Evolutionary conservation across 2,329 filamentous ascomycete species (phyloP).

Genomic region (Capronia coronata): DNA sequence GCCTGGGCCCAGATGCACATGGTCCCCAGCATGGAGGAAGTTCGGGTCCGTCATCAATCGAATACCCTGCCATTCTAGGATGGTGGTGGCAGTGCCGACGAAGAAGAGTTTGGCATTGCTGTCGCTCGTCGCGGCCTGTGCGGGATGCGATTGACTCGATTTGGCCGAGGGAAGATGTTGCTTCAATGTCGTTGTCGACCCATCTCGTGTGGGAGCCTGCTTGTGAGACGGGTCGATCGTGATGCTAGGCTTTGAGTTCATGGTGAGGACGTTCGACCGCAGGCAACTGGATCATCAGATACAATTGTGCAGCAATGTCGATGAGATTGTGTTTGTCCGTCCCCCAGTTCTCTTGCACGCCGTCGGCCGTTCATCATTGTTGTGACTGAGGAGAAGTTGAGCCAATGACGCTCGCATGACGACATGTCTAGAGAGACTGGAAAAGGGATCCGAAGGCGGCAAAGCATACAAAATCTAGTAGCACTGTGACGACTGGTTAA

Average conservation of each 20-base stretch:
- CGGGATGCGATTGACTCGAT: conserved; percentile 37
- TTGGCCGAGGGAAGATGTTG: conserved; percentile 40
- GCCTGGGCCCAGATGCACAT: conserved; percentile 60
- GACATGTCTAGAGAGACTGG: conserved; percentile 4
- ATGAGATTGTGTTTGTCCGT: background rate
- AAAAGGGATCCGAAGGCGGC: too few relatives aligned
- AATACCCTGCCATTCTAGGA: conserved; percentile 39
- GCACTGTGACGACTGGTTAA: too few relatives aligned
- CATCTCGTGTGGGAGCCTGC: conserved; percentile 38
- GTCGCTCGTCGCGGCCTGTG: conserved; percentile 13
- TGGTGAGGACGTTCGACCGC: background rate
- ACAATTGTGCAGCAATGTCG: background rate
- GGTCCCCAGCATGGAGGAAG: conserved; percentile 60
- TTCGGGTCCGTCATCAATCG: conserved; percentile 48
- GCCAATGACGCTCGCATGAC: conserved; percentile 8
- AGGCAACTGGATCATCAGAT: background rate
- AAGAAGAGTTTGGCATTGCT: conserved; percentile 38
- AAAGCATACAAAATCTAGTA: too few relatives aligned
- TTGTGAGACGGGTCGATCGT: conserved; percentile 19
- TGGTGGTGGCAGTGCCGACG: conserved; percentile 37
- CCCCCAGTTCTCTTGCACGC: background rate
- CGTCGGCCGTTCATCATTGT: too few relatives aligned
- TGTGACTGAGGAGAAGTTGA: too few relatives aligned
- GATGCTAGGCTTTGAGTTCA: conserved; percentile 13
- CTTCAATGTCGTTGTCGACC: conserved; percentile 30